Base-by-base conservation (phyloP, 306 rosid genomes). In the Citrullus mucosospermus region DNA sequence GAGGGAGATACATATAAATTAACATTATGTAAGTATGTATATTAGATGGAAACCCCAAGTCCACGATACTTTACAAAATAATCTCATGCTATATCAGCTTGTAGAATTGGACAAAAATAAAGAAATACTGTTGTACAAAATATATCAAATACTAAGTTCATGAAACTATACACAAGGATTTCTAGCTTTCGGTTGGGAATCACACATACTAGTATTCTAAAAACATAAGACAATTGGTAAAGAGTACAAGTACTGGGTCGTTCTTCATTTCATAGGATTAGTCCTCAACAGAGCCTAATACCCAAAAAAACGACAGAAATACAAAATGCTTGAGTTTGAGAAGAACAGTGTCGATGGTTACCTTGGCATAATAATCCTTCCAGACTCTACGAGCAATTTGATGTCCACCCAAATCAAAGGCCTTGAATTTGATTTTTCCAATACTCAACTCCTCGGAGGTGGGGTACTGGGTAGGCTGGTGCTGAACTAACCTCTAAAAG, bases 311-410 rank as follows among this genome's bases (percentile, higher is more conserved):
- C 46, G 58, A 46, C 18, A 46, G 25, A 48, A 72, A 73, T 48
- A 15, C 25, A 73, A 73, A 15, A 15, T 51, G 60, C 28, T 50
- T 15, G 76, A 14, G 2, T 70, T 10, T 1, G 2, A 46, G 15
- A 15, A 48, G 16, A 51, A 43, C 75, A 3, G 32, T 5, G 43
- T 34, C 10, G 44, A 41, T 44, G 4, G 9, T 30, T 74, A 81
- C 87, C 81, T 84, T 84, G 20, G 87, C 87, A 65, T 84, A 84
- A 76, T 84, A 84, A 74, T 84, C 87, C 84, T 81, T 84, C 87
- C 87, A 84, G 38, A 84, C 87, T 50, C 87, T 81, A 38, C 87
- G 82, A 56, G 87, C 84, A 63, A 84, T 81, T 79, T 81, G 87
- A 65, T 84, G 87, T 2, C 87, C 87, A 46, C 87, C 87, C 75